Percentiles rank a stretch among this genome's conserved stretches.
Conservation (phyloP, 192 early-diverging fungal species). For the Mortierella claussenii region DNA sequence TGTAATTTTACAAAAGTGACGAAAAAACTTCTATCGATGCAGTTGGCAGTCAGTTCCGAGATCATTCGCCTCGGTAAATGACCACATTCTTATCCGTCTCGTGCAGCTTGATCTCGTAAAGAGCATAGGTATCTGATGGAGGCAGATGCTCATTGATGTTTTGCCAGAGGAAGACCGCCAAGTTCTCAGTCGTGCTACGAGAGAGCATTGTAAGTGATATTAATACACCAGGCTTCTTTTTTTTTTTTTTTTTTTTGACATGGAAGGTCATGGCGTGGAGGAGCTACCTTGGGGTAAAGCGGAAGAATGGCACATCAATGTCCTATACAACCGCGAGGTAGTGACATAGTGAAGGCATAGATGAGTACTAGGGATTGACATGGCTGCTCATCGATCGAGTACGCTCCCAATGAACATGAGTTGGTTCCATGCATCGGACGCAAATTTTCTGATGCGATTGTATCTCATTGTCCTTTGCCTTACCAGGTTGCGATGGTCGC, state of each 20-base stretch:
- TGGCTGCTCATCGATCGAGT: not conserved
- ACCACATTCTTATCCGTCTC: slow-evolving; percentile 80
- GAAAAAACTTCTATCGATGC: not conserved
- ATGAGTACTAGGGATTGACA: not conserved
- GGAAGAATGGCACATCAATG: slow-evolving; percentile 83
- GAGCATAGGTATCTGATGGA: slow-evolving; percentile 21
- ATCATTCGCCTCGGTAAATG: slow-evolving; percentile 73
- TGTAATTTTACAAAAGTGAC: not conserved
- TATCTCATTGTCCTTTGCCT: no score
- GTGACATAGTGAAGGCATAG: not conserved
- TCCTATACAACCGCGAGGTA: slow-evolving; percentile 61
- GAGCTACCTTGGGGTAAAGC: slow-evolving; percentile 68
- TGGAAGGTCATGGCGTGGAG: slow-evolving; percentile 3
- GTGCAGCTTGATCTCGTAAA: slow-evolving; percentile 70
- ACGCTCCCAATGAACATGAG: not conserved
- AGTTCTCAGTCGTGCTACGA: slow-evolving; percentile 87
- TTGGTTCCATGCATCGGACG: not conserved
- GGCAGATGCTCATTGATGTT: slow-evolving; percentile 54
- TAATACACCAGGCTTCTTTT: not conserved
- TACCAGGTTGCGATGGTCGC: slow-evolving; percentile 92
- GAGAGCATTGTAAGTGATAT: not conserved
- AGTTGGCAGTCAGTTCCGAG: not conserved
- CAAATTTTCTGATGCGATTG: not conserved
- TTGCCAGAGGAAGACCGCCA: slow-evolving; percentile 89
- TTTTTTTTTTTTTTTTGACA: not conserved